Evolutionary conservation across 176 grass and related monocot species (phyloP), one percentile per base, ranked within the genome.

Genomic region (Cenchrus americanus): DNA sequence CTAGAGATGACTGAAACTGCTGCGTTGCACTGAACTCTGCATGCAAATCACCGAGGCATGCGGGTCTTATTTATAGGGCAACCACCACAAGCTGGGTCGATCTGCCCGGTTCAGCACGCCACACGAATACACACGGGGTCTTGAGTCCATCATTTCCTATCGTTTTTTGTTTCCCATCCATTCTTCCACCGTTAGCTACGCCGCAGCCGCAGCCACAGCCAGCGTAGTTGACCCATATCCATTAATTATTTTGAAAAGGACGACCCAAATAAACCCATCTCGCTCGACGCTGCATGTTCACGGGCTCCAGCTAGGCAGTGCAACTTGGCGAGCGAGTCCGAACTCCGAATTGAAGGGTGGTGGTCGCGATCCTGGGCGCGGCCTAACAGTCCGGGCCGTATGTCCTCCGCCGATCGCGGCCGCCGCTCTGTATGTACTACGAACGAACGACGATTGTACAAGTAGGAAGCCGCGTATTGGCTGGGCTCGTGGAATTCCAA

Each of bases 61-160:
- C 7, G 1, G 14, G 34, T 50, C 37, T 7, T 74, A 86, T 86
- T 80, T 86, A 81, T 86, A 80, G 67, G 34, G 34, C 34, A 37
- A 37, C 34, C 34, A 37, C 34, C 34, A 37, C 8, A 44, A 9
- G 67, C 5, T 18, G 11, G 27, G 34, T 37, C 32, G 32, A n/a
- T 50, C 1, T 15, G 5, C 17, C 57, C 57, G 49, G 58, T 74
- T 74, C 14, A 51, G 66, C 66, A 80, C 3, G 84, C 23, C 67
- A 46, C 67, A 50, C 69, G 58, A 63, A 37, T 37, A 37, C 34
- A 37, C 34, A 26, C 34, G 27, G 34, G 4, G 34, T 37, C 34
- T 3, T 34, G 34, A 37, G 34, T 37, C 34, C 34, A 37, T 37
- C 34, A 37, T 37, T 37, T 48, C 46, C 9, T 9, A 48, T 10